Evolutionary conservation across 2,329 filamentous ascomycete species (phyloP).

Genomic region (Stagonosporopsis rhizophila): DNA sequence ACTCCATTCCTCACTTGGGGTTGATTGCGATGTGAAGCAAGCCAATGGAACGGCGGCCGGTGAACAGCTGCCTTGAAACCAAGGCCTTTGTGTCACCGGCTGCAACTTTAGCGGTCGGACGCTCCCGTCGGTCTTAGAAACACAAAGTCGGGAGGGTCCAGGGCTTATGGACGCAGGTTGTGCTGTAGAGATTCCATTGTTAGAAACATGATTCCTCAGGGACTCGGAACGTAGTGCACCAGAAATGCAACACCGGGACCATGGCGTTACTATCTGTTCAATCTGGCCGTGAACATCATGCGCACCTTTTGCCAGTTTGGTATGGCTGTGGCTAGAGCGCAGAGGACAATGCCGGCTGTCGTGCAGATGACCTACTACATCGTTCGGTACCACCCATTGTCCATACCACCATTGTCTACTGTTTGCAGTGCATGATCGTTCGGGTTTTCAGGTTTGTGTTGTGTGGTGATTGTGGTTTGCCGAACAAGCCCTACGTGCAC

Average conservation of each 20-base stretch:
- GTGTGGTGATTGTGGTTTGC: background rate
- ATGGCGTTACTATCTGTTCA: background rate
- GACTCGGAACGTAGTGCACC: background rate
- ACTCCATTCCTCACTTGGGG: slow-evolving; percentile 27
- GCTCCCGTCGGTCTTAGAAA: background rate
- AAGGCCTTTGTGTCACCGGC: slow-evolving; percentile 27
- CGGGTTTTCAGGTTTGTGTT: background rate
- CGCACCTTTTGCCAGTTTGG: slow-evolving; percentile 4
- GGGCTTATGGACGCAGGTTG: background rate
- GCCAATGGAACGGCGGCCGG: slow-evolving; percentile 29
- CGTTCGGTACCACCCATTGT: background rate
- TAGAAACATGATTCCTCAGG: background rate
- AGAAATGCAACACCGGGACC: background rate
- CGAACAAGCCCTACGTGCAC: background rate
- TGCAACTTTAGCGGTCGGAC: slow-evolving; percentile 5
- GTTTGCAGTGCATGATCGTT: too few relatives aligned
- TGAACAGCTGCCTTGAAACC: slow-evolving; percentile 33
- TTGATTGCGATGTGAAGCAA: slow-evolving; percentile 27
- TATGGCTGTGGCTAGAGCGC: background rate
- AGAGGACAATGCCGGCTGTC: background rate
- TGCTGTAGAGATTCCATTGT: background rate
- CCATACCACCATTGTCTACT: background rate
- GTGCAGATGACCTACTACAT: background rate
- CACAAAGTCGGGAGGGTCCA: background rate
- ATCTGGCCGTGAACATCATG: background rate